Percentiles rank a stretch among this genome's conserved stretches.
phyloP scores from a whole-genome alignment of 352 stramenopile species.

The Globisporangium abappressorium region DNA sequence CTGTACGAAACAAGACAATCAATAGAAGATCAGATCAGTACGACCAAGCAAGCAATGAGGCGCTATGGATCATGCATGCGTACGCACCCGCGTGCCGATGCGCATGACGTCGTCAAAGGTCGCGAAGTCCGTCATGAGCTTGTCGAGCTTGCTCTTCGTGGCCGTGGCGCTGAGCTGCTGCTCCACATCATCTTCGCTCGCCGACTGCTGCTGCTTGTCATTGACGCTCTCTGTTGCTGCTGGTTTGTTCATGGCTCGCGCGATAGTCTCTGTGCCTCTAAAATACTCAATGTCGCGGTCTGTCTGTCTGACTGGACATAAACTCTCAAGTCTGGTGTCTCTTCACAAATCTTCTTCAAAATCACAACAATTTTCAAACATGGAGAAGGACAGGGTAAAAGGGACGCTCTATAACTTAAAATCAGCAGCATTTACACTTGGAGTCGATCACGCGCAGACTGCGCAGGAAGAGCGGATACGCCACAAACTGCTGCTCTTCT shows the following conservation, averaged over 20 bases:
- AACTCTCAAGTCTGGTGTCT: background rate
- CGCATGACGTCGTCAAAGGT: conserved; percentile 87
- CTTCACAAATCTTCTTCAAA: background rate
- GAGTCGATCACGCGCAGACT: conserved; percentile 66
- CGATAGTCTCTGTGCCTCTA: background rate
- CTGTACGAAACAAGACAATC: conserved; percentile 21
- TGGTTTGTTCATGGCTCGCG: background rate
- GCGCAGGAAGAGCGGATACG: conserved; percentile 71
- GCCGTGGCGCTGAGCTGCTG: conserved; percentile 56
- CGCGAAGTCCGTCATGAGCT: conserved; percentile 84
- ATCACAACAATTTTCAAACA: background rate
- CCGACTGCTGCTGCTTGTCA: background rate
- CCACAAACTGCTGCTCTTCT: conserved; percentile 33
- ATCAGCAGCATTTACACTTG: conserved; percentile 19
- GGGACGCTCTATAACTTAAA: conserved; percentile 19
- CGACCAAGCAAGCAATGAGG: background rate
- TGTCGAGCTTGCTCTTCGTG: conserved; percentile 80
- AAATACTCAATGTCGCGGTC: background rate
- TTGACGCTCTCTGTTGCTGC: background rate
- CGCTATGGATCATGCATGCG: background rate
- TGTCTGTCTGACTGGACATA: background rate
- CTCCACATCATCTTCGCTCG: conserved; percentile 8
- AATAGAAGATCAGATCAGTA: background rate
- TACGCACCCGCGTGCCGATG: conserved; percentile 64
- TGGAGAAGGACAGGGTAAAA: background rate